phyloP scores from a whole-genome alignment of 2,329 filamentous ascomycete species.

The Cladosporium sp. region DNA sequence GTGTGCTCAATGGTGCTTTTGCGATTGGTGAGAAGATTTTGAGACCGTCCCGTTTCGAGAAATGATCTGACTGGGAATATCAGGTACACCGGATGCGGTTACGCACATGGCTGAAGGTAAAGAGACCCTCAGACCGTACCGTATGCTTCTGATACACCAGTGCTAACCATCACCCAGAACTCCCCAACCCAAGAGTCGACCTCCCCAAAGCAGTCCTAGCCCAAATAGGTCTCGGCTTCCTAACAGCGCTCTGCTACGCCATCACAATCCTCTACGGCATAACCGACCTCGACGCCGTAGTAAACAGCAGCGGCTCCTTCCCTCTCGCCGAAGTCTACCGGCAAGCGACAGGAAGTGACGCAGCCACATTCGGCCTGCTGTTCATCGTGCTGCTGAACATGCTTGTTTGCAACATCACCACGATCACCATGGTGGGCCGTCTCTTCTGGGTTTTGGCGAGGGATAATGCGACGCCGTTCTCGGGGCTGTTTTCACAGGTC shows the following conservation, averaged over 20 bases:
- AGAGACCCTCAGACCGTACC: neutral
- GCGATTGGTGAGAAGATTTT: constrained; percentile 29
- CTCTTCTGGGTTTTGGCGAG: constrained; percentile 51
- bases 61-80: neutral
- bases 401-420: constrained; percentile 35
- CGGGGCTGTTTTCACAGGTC: constrained; percentile 49
- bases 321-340: constrained; percentile 45
- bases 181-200: constrained; percentile 36
- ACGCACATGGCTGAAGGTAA: constrained; percentile 33
- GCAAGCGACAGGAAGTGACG: constrained; percentile 45
- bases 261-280: constrained; percentile 50
- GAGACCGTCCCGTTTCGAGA: neutral
- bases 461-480: constrained; percentile 58
- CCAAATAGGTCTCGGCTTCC: constrained; percentile 45
- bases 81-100: constrained; percentile 29
- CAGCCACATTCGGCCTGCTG: constrained; percentile 53
- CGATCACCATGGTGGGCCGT: constrained; percentile 32
- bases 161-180: constrained; percentile 18
- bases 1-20: constrained; percentile 36
- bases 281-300: constrained; percentile 38
- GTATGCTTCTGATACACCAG: neutral
- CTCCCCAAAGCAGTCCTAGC: constrained; percentile 47
- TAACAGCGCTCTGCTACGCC: constrained; percentile 44
- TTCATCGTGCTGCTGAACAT: constrained; percentile 52
- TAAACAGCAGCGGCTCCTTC: constrained; percentile 38